Evolutionary conservation across 495 filamentous ascomycete genomes (phyloP).

Genomic region (Eremomyces bilateralis): DNA sequence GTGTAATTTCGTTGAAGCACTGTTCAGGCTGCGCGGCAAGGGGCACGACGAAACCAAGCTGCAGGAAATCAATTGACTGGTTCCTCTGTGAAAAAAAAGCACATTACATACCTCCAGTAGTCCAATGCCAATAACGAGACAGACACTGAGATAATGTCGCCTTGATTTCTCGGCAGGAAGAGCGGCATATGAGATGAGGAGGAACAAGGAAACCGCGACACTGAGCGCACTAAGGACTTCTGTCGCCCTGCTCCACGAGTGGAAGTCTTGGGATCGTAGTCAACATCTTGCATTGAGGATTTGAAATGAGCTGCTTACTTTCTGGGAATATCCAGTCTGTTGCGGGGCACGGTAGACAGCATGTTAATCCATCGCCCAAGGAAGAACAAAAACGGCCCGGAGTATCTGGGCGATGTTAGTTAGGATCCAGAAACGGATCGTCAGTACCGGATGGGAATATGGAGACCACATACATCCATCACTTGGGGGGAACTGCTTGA

Average conservation of each 20-base stretch:
- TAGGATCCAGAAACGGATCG: too few species aligned
- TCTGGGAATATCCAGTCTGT: slow-evolving; percentile 70
- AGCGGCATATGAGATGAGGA: slow-evolving; percentile 62
- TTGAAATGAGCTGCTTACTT: slow-evolving; percentile 23
- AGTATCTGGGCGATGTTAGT: slow-evolving; percentile 14
- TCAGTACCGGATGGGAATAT: slow-evolving; percentile 10
- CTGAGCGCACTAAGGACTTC: slow-evolving; percentile 64
- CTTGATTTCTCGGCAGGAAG: slow-evolving; percentile 79
- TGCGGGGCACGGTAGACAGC: slow-evolving; percentile 81
- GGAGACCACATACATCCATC: slow-evolving; percentile 39
- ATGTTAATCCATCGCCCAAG: slow-evolving; percentile 33
- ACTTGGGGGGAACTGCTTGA: slow-evolving; percentile 29
- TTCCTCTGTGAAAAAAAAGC: too few species aligned
- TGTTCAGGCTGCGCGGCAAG: slow-evolving; percentile 58
- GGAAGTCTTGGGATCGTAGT: slow-evolving; percentile 45
- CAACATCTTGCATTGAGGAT: too few species aligned
- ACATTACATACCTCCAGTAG: slow-evolving; percentile 49
- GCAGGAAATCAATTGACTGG: too few species aligned
- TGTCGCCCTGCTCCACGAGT: slow-evolving; percentile 36
- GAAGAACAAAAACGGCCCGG: slow-evolving; percentile 44
- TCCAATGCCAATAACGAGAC: slow-evolving; percentile 49
- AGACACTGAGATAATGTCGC: slow-evolving; percentile 81
- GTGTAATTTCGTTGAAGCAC: slow-evolving; percentile 80
- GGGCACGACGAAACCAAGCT: slow-evolving; percentile 80
- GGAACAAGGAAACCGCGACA: slow-evolving; percentile 46